Conservation (phyloP, 1,284 basidiomycete species). For the Moesziomyces aphidis region DNA sequence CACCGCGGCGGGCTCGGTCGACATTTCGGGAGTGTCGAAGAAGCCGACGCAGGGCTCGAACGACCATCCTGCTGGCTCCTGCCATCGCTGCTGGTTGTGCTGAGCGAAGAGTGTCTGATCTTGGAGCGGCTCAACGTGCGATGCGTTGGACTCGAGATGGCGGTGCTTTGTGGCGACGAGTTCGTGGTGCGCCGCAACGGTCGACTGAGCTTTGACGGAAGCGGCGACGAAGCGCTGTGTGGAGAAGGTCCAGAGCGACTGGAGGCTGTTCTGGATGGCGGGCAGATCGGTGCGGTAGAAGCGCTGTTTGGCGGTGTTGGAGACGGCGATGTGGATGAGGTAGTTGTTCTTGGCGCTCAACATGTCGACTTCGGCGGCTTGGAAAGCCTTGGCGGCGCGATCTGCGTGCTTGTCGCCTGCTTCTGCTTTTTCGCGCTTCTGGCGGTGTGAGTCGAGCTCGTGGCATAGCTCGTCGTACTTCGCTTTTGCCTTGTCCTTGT, state of each 20-base stretch:
- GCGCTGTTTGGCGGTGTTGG: conserved; percentile 45
- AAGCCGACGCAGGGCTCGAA: conserved; percentile 59
- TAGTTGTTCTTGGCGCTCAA: conserved; percentile 56
- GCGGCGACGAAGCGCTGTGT: conserved; percentile 25
- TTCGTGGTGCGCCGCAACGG: conserved; percentile 31
- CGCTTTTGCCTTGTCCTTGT: conserved; percentile 49
- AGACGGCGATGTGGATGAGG: conserved; percentile 45
- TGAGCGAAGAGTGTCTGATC: conserved; percentile 46
- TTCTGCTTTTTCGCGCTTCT: conserved; percentile 53
- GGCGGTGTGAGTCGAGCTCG: conserved; percentile 49
- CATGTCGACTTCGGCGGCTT: conserved; percentile 51
- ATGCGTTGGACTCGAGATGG: conserved; percentile 16
- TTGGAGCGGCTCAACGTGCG: conserved; percentile 20
- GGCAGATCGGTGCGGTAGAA: conserved; percentile 51
- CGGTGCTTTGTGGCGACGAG: conserved; percentile 21
- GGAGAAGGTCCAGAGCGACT: conserved; percentile 49
- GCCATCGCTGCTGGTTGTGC: conserved; percentile 51
- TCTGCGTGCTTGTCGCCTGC: conserved; percentile 48
- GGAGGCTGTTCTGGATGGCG: conserved; percentile 38
- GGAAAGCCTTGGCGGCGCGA: conserved; percentile 44
- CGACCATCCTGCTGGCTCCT: conserved; percentile 42
- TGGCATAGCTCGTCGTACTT: conserved; percentile 58
- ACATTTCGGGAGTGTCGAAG: conserved; percentile 56
- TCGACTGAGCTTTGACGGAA: conserved; percentile 14
- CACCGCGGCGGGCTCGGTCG: conserved; percentile 34